Percentiles rank a stretch among this genome's conserved stretches.
These are phyloP conservation scores for Xylariomycetidae sp. DNA, from an alignment of 2,329 filamentous ascomycete species.

Conservation along the genomic window DNA sequence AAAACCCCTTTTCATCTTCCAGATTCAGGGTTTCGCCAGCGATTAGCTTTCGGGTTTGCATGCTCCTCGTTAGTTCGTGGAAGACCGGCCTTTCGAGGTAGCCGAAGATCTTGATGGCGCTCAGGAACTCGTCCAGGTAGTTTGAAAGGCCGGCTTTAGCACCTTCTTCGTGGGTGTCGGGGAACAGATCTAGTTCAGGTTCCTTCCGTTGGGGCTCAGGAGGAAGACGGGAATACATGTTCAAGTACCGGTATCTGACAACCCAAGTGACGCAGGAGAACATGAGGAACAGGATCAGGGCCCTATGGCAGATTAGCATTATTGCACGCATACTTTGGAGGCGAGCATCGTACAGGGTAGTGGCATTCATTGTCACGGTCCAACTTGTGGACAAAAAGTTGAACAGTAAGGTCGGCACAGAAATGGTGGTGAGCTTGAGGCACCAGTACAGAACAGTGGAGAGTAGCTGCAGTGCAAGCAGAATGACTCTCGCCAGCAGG, in stretches of 20 bases:
- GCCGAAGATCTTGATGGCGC: slow-evolving; percentile 97
- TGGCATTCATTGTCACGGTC: slow-evolving; percentile 98
- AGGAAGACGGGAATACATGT: slow-evolving; percentile 91
- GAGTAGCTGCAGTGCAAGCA: slow-evolving; percentile 48
- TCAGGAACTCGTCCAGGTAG: slow-evolving; percentile 95
- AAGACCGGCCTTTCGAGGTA: slow-evolving; percentile 96
- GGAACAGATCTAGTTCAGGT: slow-evolving; percentile 90
- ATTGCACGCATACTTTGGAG: not conserved
- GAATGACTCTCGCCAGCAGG: slow-evolving; percentile 47
- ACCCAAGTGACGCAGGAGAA: slow-evolving; percentile 90
- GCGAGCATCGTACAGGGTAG: slow-evolving; percentile 64
- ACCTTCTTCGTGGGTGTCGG: slow-evolving; percentile 84
- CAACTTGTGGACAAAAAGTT: slow-evolving; percentile 54
- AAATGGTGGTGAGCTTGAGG: slow-evolving; percentile 81
- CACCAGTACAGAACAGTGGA: slow-evolving; percentile 67
- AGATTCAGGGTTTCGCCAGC: slow-evolving; percentile 91
- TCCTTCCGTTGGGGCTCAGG: slow-evolving; percentile 95
- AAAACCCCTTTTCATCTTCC: slow-evolving; percentile 97
- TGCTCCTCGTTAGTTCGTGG: slow-evolving; percentile 92
- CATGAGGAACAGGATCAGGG: slow-evolving; percentile 65
- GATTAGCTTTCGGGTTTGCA: slow-evolving; percentile 96
- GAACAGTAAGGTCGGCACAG: slow-evolving; percentile 82
- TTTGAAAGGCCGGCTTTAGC: slow-evolving; percentile 89
- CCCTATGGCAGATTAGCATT: slow-evolving; percentile 7
- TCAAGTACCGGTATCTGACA: slow-evolving; percentile 89